Conservation (phyloP, 2,329 filamentous ascomycete genomes). For the Clarireedia paspali region DNA sequence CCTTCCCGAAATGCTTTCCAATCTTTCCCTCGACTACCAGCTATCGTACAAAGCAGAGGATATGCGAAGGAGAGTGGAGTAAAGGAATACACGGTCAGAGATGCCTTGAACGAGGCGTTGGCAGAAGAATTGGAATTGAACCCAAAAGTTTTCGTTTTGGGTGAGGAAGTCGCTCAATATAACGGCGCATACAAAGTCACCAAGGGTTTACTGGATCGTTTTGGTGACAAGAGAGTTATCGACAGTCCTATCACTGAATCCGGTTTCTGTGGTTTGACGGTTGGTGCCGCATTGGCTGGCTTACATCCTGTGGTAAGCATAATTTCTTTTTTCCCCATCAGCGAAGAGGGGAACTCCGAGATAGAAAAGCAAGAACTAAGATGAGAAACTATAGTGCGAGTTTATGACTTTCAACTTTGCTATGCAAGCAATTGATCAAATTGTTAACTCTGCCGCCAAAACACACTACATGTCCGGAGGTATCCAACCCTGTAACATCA, state of each 20-base stretch:
- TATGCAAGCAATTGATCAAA: constrained; percentile 99
- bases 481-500: constrained; percentile 99
- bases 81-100: constrained; percentile 95
- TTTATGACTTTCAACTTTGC: constrained; percentile 99
- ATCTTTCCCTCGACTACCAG: constrained; percentile 31
- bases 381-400: constrained; percentile 61
- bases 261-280: constrained; percentile 87
- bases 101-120: constrained; percentile 95
- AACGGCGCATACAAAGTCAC: constrained; percentile 99
- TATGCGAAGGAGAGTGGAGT: constrained; percentile 40
- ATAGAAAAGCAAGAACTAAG: not conserved
- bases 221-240: constrained; percentile 95
- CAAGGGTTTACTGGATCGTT: constrained; percentile 92
- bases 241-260: constrained; percentile 98
- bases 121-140: constrained; percentile 95
- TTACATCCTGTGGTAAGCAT: constrained; percentile 81
- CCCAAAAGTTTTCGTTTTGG: constrained; percentile 89
- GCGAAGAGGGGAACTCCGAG: not conserved
- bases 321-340: not conserved
- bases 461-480: constrained; percentile 99
- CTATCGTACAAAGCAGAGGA: constrained; percentile 27
- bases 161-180: constrained; percentile 99
- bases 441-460: constrained; percentile 98
- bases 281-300: constrained; percentile 90
- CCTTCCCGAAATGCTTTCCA: constrained; percentile 45